Percentiles rank a stretch among this genome's conserved stretches.
Evolutionary conservation across 371 early-diverging fungal species (phyloP).

Genomic region (Fennellomyces sp.): DNA sequence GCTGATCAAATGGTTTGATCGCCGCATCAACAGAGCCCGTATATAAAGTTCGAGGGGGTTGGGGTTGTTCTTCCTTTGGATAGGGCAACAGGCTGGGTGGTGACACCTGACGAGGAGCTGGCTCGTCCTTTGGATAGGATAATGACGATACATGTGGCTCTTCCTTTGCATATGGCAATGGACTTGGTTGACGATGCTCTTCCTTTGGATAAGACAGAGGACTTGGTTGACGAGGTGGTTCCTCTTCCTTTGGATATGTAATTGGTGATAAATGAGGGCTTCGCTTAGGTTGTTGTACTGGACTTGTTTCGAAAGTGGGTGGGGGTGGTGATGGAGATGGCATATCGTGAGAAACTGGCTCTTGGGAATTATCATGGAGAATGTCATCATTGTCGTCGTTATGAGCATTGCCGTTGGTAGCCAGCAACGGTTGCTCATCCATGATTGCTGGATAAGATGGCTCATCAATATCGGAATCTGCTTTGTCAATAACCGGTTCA

Average conservation of each 20-base stretch:
- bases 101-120: neutral
- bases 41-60: neutral
- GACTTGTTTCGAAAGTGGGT: too few relatives aligned
- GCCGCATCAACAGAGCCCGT: neutral
- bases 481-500: neutral
- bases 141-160: too few relatives aligned
- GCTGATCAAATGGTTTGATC: neutral
- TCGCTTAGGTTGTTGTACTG: too few relatives aligned
- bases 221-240: neutral
- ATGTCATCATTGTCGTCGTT: neutral
- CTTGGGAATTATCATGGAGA: neutral
- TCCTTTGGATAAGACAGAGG: neutral
- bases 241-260: too few relatives aligned
- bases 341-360: neutral
- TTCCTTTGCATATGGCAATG: too few relatives aligned
- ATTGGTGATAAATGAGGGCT: too few relatives aligned
- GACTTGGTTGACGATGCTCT: too few relatives aligned
- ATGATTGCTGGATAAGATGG: neutral
- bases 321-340: neutral
- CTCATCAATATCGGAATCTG: neutral
- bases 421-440: neutral
- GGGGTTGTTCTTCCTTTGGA: neutral
- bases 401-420: neutral
- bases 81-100: neutral
- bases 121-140: too few relatives aligned